Evolutionary conservation across 2,329 filamentous ascomycete species (phyloP), one percentile per base, ranked within the genome.

Genomic region (Epichloe gansuensis): DNA sequence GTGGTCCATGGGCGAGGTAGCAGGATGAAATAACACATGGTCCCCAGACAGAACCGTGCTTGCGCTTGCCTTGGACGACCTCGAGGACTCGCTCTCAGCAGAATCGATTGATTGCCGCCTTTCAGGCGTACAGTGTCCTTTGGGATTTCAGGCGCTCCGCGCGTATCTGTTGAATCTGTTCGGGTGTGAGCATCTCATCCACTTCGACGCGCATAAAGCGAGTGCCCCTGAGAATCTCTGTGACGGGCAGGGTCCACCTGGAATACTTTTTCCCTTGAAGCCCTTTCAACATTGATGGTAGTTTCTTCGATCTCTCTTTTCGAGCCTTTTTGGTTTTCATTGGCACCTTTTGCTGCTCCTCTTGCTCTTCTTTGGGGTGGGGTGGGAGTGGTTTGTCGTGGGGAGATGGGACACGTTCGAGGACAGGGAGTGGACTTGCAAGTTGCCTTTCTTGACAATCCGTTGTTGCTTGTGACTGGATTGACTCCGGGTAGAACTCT

Each of bases 131-230:
- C 5, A 13, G 7, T n/a, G 35, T 28, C 51, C n/a, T 7, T 25
- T 43, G 49, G n/a, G 28, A 38, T 15, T 46, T 42, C 28, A 38
- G 9, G 12, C 45, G 50, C 25, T 31, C 38, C 6, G 28, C 42
- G 15, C 46, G 15, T 34, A 46, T 46, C 12, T 54, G 31, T 8
- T 45, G 17, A 3, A 52, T 42, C 21, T 42, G 46, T 5, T 54
- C 48, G 4, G 28, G 15, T 13, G 52, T 51, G 13, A 51, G 64
- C 69, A 81, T 79, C 65, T 83, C 80, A 50, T 81, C 76, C 0
- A 73, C 78, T 55, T 83, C 78, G 51, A 77, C 70, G 46, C 72
- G 72, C 55, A 72, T 72, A 61, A 83, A 81, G 46, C 77, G 68
- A 44, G 75, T 76, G 17, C 75, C 73, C 43, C 69, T 75, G 54